Evolutionary conservation across 2,329 filamentous ascomycete genomes (phyloP), one percentile per base, ranked within the genome.

Genomic region (Calonectria fujianensis): DNA sequence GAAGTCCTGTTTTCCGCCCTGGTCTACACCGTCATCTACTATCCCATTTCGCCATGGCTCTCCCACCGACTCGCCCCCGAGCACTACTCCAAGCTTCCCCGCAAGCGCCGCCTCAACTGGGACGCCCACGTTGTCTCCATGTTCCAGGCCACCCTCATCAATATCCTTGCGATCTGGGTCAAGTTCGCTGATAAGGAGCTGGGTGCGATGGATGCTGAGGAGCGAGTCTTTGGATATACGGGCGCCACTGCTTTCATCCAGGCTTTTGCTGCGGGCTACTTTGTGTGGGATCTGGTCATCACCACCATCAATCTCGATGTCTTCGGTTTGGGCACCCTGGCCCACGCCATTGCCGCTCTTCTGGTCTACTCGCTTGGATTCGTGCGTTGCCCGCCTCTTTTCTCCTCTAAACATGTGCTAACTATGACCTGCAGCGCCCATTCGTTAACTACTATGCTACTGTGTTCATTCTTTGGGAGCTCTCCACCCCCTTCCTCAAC

Each of bases 81-180:
- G 59, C 88, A 90, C 78, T 97, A 97, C 86, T 83, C 87, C 39
- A 89, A 95, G 79, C 90, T 92, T 64, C 86, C 87, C 32, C 89
- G 90, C 70, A 94, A 93, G 72, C 90, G 90, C 82, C 85, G 85
- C 57, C 88, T 95, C 76, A 97, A 94, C 88, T 97, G 95, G 95
- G 92, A 97, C 83, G 93, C 95, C 31, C 95, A 96, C 83, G 93
- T 96, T 70, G 95, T 97, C 39, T 96, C 94, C n/a, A 90, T 97
- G 78, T 88, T 95, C 71, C 95, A 97, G 88, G 93, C 92, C 83
- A 87, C 89, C 39, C 85, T 95, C 70, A 94, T 97, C 86, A 95
- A 93, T 83, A 83, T 79, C 63, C 86, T 96, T 39, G 94, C 94
- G n/a, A 85, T 97, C 20, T 96, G 92, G 90, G 90, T 94, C 72